Percentiles rank a stretch among this genome's conserved stretches.
phyloP scores from a whole-genome alignment of 139 green algal species.

The Astrephomene gubernaculifera region DNA sequence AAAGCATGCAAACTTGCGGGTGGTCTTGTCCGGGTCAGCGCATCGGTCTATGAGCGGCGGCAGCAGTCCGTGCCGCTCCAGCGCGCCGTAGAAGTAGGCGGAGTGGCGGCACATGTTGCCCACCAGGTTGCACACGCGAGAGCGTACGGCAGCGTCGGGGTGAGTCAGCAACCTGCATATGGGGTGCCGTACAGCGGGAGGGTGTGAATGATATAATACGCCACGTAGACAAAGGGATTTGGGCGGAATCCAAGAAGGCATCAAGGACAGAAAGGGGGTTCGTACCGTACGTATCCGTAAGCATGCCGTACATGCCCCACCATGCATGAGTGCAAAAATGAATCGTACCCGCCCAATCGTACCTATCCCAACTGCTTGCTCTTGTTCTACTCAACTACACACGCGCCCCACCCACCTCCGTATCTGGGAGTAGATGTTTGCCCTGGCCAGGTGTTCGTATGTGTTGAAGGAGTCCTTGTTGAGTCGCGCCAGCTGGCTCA shows the following conservation, averaged over 20 bases:
- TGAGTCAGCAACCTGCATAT: slow-evolving; percentile 70
- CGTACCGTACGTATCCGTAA: too few relatives aligned
- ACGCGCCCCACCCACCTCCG: slow-evolving; percentile 37
- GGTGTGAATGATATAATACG: too few relatives aligned
- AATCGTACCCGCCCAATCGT: too few relatives aligned
- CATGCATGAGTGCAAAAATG: too few relatives aligned
- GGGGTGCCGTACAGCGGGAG: background rate
- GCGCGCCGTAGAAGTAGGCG: slow-evolving; percentile 87
- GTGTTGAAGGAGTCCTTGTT: slow-evolving; percentile 63
- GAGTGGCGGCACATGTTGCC: slow-evolving; percentile 96
- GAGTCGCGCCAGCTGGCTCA: slow-evolving; percentile 81
- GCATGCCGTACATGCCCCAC: too few relatives aligned
- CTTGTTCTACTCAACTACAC: too few relatives aligned
- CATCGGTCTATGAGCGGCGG: slow-evolving; percentile 87
- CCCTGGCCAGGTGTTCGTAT: slow-evolving; percentile 69
- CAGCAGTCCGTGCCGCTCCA: slow-evolving; percentile 77
- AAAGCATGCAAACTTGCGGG: slow-evolving; percentile 98
- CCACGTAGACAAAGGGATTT: too few relatives aligned
- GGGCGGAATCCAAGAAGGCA: too few relatives aligned
- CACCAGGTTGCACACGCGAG: slow-evolving; percentile 89
- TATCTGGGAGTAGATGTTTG: slow-evolving; percentile 63
- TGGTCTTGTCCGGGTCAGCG: slow-evolving; percentile 84
- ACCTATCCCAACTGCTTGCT: too few relatives aligned
- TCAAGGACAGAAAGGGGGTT: too few relatives aligned
- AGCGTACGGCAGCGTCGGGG: slow-evolving; percentile 79